Conservation (phyloP, 768 basidiomycete genomes). For the Mycena kentingensis region DNA sequence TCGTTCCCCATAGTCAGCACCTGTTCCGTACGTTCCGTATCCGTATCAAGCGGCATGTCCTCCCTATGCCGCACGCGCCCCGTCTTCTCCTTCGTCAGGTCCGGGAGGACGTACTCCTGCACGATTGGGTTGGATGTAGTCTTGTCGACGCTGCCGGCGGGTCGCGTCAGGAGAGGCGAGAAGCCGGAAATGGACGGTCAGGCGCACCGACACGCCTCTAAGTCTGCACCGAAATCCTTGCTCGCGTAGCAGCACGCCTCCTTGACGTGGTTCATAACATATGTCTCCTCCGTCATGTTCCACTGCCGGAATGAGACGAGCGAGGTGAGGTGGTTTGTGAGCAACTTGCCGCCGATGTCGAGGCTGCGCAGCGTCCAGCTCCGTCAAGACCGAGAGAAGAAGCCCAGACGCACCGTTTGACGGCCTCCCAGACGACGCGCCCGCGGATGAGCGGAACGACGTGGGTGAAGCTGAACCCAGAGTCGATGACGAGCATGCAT, state of each 20-base stretch:
- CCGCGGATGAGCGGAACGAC: slow-evolving; percentile 81
- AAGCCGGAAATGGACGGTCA: slow-evolving; percentile 1
- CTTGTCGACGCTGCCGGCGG: no score
- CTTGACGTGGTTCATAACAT: slow-evolving; percentile 91
- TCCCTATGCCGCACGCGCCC: slow-evolving; percentile 58
- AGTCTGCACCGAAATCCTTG: slow-evolving; percentile 65
- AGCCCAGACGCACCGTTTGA: slow-evolving; percentile 82
- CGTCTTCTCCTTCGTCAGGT: slow-evolving; percentile 68
- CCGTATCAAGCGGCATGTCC: slow-evolving; percentile 54
- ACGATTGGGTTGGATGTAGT: slow-evolving; percentile 62
- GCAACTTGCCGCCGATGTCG: slow-evolving; percentile 91
- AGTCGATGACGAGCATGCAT: slow-evolving; percentile 82
- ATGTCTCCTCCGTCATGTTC: slow-evolving; percentile 98
- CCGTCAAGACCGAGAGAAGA: no score
- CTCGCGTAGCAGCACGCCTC: slow-evolving; percentile 90
- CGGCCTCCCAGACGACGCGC: slow-evolving; percentile 74
- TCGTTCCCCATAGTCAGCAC: slow-evolving; percentile 89
- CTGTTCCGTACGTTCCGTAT: no score
- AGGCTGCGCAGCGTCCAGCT: slow-evolving; percentile 55
- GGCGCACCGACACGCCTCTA: slow-evolving; percentile 78
- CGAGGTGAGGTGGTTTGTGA: slow-evolving; percentile 95
- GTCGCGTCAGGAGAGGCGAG: no score
- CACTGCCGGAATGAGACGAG: slow-evolving; percentile 93
- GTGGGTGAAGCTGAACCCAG: slow-evolving; percentile 94
- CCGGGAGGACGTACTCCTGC: slow-evolving; percentile 89